Conservation (phyloP, 1,139 yeast species). For the Suhomyces kunorum region DNA sequence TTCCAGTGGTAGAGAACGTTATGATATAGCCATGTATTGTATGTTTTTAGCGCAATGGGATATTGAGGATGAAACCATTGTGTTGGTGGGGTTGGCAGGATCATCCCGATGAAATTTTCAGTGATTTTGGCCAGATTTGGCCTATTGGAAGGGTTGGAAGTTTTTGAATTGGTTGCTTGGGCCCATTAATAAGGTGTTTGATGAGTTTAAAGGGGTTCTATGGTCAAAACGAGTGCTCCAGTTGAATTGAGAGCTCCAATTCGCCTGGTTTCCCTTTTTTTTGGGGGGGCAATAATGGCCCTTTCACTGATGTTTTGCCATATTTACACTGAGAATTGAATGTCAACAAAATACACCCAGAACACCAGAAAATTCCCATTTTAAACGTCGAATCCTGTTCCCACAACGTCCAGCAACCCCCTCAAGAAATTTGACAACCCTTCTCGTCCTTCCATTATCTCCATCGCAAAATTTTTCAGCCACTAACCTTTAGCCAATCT, state of each 20-base stretch:
- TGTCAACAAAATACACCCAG: no score
- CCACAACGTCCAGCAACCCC: neutral
- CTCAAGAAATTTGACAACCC: no score
- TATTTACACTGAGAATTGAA: neutral
- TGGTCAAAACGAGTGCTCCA: neutral
- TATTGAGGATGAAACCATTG: neutral
- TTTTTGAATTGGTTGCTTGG: no score
- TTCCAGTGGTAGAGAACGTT: slow-evolving; percentile 8
- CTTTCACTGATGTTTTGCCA: neutral
- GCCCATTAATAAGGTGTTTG: no score
- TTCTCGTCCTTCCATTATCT: no score
- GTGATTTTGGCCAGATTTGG: neutral
- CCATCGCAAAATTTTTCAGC: slow-evolving; percentile 7
- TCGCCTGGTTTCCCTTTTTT: neutral
- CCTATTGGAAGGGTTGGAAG: no score
- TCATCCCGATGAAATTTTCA: slow-evolving; percentile 1
- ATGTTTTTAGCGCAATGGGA: slow-evolving; percentile 5
- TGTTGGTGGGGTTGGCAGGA: neutral
- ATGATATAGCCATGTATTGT: slow-evolving; percentile 15
- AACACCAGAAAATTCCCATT: no score
- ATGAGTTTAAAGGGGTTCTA: neutral
- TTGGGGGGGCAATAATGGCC: no score
- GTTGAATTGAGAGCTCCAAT: neutral
- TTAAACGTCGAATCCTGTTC: no score
- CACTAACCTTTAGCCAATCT: slow-evolving; percentile 12